Percentiles rank a stretch among this genome's conserved stretches.
phyloP scores from a whole-genome alignment of 371 early-diverging fungal genomes.

The Batkoa obscura region DNA sequence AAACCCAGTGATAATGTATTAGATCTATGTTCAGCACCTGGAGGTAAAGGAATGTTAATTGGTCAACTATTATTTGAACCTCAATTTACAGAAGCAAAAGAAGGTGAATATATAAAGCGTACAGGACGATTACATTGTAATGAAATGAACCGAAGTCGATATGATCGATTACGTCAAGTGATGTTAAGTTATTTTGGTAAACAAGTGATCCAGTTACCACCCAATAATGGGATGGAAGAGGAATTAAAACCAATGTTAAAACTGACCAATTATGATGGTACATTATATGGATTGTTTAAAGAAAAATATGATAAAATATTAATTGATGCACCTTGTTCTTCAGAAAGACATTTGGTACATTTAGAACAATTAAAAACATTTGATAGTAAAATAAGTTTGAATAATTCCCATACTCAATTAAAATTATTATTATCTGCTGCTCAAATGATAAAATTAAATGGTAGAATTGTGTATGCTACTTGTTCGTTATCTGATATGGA shows the following conservation, averaged over 20 bases:
- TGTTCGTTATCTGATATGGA: slow-evolving; percentile 46
- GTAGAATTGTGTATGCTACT: slow-evolving; percentile 46
- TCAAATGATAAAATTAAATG: slow-evolving; percentile 31
- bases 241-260: slow-evolving; percentile 12
- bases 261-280: slow-evolving; percentile 32
- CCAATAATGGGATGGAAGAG: neutral
- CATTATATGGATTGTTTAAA: slow-evolving; percentile 17
- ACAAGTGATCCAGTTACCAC: neutral
- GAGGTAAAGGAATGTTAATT: slow-evolving; percentile 34
- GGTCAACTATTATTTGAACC: slow-evolving; percentile 2
- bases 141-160: neutral
- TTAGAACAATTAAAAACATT: slow-evolving; percentile 26
- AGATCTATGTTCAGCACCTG: slow-evolving; percentile 47
- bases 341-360: slow-evolving; percentile 43
- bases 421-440: slow-evolving; percentile 34
- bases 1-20: slow-evolving; percentile 32
- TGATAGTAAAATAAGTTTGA: slow-evolving; percentile 21
- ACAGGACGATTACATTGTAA: neutral
- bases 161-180: neutral
- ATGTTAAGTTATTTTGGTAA: neutral
- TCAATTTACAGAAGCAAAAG: no score
- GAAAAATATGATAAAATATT: slow-evolving; percentile 39
- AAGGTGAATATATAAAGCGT: no score
- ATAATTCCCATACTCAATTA: slow-evolving; percentile 28
- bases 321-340: slow-evolving; percentile 62